Evolutionary conservation across 1,284 basidiomycete species (phyloP).

Genomic region (Filobasidium uniguttulatum): DNA sequence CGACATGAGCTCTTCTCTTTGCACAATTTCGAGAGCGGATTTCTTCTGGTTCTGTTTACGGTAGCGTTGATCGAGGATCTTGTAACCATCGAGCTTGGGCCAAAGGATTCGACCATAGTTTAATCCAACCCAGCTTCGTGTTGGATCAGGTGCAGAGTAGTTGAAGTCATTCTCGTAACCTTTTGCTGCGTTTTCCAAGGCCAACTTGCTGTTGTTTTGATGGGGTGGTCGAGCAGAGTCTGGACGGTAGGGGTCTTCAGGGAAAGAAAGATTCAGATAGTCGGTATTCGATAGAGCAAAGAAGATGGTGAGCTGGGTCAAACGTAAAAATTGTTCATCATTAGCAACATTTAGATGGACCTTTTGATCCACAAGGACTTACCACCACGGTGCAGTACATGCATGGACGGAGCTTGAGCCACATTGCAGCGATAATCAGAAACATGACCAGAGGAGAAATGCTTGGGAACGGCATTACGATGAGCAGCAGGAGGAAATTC

Average conservation of each 20-base stretch:
- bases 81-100: constrained; percentile 12
- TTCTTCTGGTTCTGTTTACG: neutral
- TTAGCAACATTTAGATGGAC: neutral
- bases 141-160: constrained; percentile 5
- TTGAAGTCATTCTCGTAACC: constrained; percentile 3
- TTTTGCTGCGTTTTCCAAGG: neutral
- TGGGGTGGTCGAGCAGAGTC: too few species aligned
- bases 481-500: constrained; percentile 13
- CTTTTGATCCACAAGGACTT: neutral
- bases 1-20: neutral
- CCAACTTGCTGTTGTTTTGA: neutral
- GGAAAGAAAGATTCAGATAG: constrained; percentile 11
- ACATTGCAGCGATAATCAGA: constrained; percentile 8
- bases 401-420: constrained; percentile 12
- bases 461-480: constrained; percentile 12
- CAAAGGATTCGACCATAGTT: constrained; percentile 10
- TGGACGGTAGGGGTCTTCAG: neutral
- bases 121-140: constrained; percentile 12
- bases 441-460: constrained; percentile 12
- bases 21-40: neutral
- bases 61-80: constrained; percentile 1
- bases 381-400: constrained; percentile 13
- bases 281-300: constrained; percentile 6
- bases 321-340: neutral
- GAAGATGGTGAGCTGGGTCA: constrained; percentile 5